These are phyloP conservation scores for Phaeosphaeria sp. DNA, from an alignment of 2,329 filamentous ascomycete species.

Conservation along the genomic window DNA sequence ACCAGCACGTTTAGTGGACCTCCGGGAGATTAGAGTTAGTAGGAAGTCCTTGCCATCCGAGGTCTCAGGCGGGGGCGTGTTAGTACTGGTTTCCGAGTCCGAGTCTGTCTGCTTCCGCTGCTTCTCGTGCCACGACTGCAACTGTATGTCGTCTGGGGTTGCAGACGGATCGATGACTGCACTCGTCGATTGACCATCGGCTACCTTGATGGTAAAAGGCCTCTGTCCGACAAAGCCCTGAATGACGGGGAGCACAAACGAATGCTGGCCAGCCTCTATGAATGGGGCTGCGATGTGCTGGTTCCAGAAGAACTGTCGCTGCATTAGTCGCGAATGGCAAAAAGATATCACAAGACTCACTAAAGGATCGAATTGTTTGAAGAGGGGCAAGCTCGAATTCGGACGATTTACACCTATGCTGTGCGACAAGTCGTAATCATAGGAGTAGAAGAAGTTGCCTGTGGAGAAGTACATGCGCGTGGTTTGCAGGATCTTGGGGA, in stretches of 20 bases:
- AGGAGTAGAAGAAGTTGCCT: conserved; percentile 91
- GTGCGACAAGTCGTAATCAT: conserved; percentile 89
- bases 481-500: conserved; percentile 85
- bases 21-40: conserved; percentile 89
- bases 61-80: conserved; percentile 38
- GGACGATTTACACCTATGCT: conserved; percentile 56
- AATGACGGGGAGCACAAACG: conserved; percentile 79
- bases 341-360: conserved; percentile 46
- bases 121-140: conserved; percentile 41
- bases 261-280: conserved; percentile 72
- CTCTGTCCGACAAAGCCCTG: conserved; percentile 94
- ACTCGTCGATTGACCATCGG: conserved; percentile 45
- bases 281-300: conserved; percentile 75
- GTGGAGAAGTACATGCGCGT: conserved; percentile 83
- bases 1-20: conserved; percentile 85
- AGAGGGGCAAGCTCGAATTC: conserved; percentile 65
- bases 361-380: conserved; percentile 74
- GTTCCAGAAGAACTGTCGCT: conserved; percentile 84
- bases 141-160: conserved; percentile 43
- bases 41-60: conserved; percentile 63
- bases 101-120: conserved; percentile 33
- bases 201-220: conserved; percentile 72
- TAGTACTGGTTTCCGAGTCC: conserved; percentile 14
- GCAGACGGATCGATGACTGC: conserved; percentile 42
- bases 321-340: neutral